A percentile compares a stretch with the other conserved stretches of the same genome.
Evolutionary conservation across 176 grass and related monocot species (phyloP).

Genomic region (Carex cristatella): DNA sequence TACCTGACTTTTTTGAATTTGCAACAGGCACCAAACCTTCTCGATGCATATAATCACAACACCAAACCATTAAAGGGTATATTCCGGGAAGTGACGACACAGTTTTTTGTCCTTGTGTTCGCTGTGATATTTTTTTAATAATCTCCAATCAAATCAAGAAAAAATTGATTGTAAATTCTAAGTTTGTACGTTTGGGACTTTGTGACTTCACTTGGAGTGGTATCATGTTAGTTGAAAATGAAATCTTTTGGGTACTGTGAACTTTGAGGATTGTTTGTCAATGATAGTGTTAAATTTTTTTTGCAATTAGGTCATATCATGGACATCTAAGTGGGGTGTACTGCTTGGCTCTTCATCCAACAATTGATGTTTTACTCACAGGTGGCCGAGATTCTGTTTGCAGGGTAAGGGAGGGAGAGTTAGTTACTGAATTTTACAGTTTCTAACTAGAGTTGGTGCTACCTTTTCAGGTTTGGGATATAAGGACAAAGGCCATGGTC

Average conservation of each 20-base stretch:
- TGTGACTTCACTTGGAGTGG: neutral
- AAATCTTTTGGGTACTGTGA: neutral
- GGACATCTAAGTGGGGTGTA: constrained; percentile 98
- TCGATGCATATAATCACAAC: neutral
- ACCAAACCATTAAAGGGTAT: neutral
- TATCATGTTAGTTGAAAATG: neutral
- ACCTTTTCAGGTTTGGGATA: constrained; percentile 79
- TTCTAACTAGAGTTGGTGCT: neutral
- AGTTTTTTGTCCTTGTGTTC: neutral
- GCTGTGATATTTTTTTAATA: neutral
- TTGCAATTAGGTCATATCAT: constrained; percentile 97
- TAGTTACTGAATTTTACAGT: no score
- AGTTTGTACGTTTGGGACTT: neutral
- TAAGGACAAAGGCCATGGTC: constrained; percentile 91
- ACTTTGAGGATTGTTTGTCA: neutral
- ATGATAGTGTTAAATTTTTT: neutral
- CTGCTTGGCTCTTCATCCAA: constrained; percentile 92
- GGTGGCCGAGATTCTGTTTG: constrained; percentile 99
- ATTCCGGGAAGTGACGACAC: neutral
- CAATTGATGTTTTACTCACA: constrained; percentile 84
- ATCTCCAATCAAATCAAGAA: neutral
- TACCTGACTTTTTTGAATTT: neutral
- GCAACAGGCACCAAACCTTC: neutral
- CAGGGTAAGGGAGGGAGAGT: constrained; percentile 48
- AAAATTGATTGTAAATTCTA: no score